Conservation (phyloP, 371 early-diverging fungal genomes). For the Gilbertella persicaria region DNA sequence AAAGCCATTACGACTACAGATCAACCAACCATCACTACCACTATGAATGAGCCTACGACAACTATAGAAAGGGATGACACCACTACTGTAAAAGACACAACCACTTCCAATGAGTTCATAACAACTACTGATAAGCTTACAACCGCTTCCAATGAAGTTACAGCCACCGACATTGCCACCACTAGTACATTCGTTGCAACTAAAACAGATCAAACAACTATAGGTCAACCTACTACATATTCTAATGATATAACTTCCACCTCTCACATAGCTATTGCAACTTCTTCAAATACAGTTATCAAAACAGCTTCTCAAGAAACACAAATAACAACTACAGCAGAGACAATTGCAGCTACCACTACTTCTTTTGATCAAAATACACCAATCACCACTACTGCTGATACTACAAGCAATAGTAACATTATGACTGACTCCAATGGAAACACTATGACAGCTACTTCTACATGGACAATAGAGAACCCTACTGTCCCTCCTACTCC, state of each 20-base stretch:
- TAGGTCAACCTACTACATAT: too few species aligned
- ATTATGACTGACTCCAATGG: not conserved
- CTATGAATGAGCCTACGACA: not conserved
- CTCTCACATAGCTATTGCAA: too few species aligned
- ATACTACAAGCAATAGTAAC: not conserved
- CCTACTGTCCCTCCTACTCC: slow-evolving; percentile 5
- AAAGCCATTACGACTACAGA: too few species aligned
- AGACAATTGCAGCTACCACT: not conserved
- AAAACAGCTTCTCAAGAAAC: too few species aligned
- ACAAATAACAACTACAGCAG: too few species aligned
- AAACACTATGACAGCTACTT: not conserved
- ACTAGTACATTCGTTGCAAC: not conserved
- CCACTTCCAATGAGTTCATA: slow-evolving; percentile 7
- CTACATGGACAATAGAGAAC: not conserved
- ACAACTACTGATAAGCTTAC: slow-evolving; percentile 4
- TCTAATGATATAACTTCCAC: too few species aligned
- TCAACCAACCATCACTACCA: too few species aligned
- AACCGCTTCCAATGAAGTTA: slow-evolving; percentile 6
- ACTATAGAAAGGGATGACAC: not conserved
- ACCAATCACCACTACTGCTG: not conserved
- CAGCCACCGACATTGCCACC: not conserved
- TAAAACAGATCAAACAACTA: too few species aligned
- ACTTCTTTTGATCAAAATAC: not conserved
- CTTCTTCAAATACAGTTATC: too few species aligned
- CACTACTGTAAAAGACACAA: not conserved